Percentiles rank a stretch among this genome's conserved stretches.
phyloP scores from a whole-genome alignment of 768 basidiomycete species.

The Kwoniella sp. region DNA sequence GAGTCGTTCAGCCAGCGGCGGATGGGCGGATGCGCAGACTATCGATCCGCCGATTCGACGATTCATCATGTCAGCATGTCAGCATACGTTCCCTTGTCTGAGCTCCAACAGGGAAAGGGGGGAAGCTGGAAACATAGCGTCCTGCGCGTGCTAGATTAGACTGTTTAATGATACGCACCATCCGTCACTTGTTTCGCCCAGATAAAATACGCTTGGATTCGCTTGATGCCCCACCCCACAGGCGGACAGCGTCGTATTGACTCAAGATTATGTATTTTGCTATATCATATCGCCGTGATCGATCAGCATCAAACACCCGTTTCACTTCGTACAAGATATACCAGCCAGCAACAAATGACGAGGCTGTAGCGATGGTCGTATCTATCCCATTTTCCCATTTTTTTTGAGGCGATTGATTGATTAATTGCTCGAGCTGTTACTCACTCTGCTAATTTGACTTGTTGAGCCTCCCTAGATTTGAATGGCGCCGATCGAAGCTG shows the following conservation, averaged over 20 bases:
- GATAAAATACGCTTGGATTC: slow-evolving; percentile 53
- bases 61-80: background rate
- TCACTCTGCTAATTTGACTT: slow-evolving; percentile 55
- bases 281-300: slow-evolving; percentile 11
- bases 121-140: no score
- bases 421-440: slow-evolving; percentile 40
- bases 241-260: slow-evolving; percentile 50
- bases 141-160: no score
- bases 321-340: no score
- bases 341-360: no score
- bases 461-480: slow-evolving; percentile 51
- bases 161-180: slow-evolving; percentile 32
- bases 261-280: slow-evolving; percentile 54
- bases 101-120: no score
- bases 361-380: no score
- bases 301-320: no score
- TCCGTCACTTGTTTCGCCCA: slow-evolving; percentile 52
- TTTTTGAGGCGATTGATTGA: no score
- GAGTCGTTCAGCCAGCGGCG: slow-evolving; percentile 33
- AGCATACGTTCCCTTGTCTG: background rate
- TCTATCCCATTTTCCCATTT: no score
- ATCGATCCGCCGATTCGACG: background rate
- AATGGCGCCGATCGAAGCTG: slow-evolving; percentile 46
- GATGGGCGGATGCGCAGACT: slow-evolving; percentile 47
- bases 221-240: slow-evolving; percentile 49